These are phyloP conservation scores for Tarenaya hassleriana DNA, from an alignment of 345 rosid genomes.

Conservation along the genomic window DNA sequence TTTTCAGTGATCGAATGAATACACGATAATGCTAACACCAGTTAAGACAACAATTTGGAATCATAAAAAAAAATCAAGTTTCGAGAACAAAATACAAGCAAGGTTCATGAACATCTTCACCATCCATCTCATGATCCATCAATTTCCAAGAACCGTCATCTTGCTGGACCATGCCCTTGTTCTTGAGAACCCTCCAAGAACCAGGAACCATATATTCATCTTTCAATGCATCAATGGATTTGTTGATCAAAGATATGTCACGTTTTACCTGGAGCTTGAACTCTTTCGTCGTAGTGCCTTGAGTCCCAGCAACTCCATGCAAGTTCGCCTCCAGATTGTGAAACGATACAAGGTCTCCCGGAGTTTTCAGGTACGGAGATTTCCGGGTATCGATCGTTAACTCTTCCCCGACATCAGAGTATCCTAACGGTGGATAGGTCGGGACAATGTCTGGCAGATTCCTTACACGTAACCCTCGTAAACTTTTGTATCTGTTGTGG, in stretches of 20 bases:
- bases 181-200: slow-evolving; percentile 31
- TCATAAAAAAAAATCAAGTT: too few relatives aligned
- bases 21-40: too few relatives aligned
- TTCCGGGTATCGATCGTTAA: slow-evolving; percentile 33
- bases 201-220: slow-evolving; percentile 31
- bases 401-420: slow-evolving; percentile 32
- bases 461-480: too few relatives aligned
- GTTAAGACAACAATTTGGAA: too few relatives aligned
- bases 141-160: slow-evolving; percentile 36
- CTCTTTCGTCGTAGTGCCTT: slow-evolving; percentile 1
- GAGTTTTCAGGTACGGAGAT: slow-evolving; percentile 31
- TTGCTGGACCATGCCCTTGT: slow-evolving; percentile 32
- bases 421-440: slow-evolving; percentile 22
- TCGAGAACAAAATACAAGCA: too few relatives aligned
- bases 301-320: slow-evolving; percentile 38
- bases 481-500: too few relatives aligned
- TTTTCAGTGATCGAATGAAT: too few relatives aligned
- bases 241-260: slow-evolving; percentile 30
- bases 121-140: too few relatives aligned
- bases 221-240: slow-evolving; percentile 26
- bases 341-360: not conserved
- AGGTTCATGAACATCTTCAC: too few relatives aligned
- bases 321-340: slow-evolving; percentile 37
- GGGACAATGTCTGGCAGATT: slow-evolving; percentile 35
- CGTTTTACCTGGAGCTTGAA: slow-evolving; percentile 29